These are phyloP conservation scores for Recurvomyces mirabilis DNA, from an alignment of 495 filamentous ascomycete genomes.

Conservation along the genomic window DNA sequence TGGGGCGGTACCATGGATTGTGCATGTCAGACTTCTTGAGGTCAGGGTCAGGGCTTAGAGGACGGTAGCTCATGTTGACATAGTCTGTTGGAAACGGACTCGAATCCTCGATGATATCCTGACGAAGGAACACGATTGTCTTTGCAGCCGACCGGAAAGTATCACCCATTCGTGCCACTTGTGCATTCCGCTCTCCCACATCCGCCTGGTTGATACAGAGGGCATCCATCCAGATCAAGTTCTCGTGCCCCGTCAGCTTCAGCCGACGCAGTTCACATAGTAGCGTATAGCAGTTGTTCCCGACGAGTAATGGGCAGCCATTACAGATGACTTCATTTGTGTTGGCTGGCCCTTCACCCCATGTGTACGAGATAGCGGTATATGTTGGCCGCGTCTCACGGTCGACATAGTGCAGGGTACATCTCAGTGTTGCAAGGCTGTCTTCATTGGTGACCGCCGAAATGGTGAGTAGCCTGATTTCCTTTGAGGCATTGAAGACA, in stretches of 20 bases:
- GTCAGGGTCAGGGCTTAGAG: too few relatives aligned
- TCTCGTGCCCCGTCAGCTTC: neutral
- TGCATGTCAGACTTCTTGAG: too few relatives aligned
- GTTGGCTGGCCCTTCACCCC: neutral
- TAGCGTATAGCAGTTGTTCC: neutral
- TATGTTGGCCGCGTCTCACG: neutral
- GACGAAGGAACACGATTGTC: neutral
- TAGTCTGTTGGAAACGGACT: too few relatives aligned
- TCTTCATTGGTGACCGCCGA: neutral
- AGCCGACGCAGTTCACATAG: neutral
- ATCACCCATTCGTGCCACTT: constrained; percentile 7
- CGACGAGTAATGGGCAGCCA: neutral
- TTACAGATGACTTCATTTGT: neutral
- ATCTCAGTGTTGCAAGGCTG: neutral
- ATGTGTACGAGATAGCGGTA: neutral
- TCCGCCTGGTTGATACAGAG: constrained; percentile 15
- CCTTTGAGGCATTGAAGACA: neutral
- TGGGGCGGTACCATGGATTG: too few relatives aligned
- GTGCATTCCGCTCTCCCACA: constrained; percentile 3
- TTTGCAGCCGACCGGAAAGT: neutral
- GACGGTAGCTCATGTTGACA: too few relatives aligned
- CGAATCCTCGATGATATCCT: too few relatives aligned
- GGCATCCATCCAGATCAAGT: constrained; percentile 15
- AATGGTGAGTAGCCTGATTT: too few relatives aligned
- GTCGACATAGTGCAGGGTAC: neutral